Evolutionary conservation across 1,284 basidiomycete genomes (phyloP), one percentile per base, ranked within the genome.

Genomic region (Tylopilus sp.): DNA sequence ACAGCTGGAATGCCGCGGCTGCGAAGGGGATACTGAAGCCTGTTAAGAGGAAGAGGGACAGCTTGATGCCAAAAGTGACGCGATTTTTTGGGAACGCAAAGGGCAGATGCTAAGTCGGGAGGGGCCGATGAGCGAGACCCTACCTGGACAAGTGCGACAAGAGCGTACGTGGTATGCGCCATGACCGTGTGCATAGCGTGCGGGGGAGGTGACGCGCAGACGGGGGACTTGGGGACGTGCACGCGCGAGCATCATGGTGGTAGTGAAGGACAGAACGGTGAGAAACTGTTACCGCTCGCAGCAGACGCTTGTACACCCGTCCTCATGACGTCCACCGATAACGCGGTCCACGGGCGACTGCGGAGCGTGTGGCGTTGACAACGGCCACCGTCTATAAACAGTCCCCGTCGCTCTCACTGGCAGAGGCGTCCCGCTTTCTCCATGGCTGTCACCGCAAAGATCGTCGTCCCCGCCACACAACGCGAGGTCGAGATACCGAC

Each of bases 1-100:
- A 90, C 87, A 89, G 57, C 68, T 88, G 85, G 62, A 76, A 81
- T 33, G 61, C 67, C 9, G 79, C 71, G 4, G 85, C 85, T 51
- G 77, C 56, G 65, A 88, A 81, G 29, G 87, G 87, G 55, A 88
- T 76, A 51, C 75, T 66, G 64, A 88, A 87, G 18, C 86, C 86
- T 17, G 69, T 50, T 14, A 68, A 37, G 50, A 88, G 72, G 67
- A 78, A 86, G 12, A 70, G 54, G 21, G 67, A 60, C 37, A 86
- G 60, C 69, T 88, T 89, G 53, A 72, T 39, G 14, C 71, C 87
- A 58, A 86, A 88, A 4, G 67, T 56, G 29, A 53, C 52, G 20
- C 60, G 63, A 66, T 80, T 86, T 63, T 77, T 80, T 46, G 80
- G 78, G 55, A 72, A 78, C 46, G 74, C 70, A 72, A 89, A 90